Evolutionary conservation across 106 monocot genomes (phyloP), one percentile per base, ranked within the genome.

Genomic region (Alisma plantagoaquatica): DNA sequence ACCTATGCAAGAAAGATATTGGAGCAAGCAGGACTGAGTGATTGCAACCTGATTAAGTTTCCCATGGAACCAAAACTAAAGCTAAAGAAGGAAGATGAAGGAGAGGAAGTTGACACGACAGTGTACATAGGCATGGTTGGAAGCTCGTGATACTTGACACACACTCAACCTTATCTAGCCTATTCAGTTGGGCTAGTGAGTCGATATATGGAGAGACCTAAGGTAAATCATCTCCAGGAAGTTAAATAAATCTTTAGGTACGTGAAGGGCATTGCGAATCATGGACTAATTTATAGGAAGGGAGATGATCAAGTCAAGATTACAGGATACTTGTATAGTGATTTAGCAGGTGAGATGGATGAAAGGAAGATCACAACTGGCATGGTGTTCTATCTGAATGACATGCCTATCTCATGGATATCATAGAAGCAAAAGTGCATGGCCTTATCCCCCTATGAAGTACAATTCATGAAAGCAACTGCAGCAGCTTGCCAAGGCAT

Each of bases 31-130:
- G 57, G 57, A 10, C 38, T 57, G 42, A 0, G 14, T 0, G 26
- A 57, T 17, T 57, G 57, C 35, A 57, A 57, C 17, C 12, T 42
- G 29, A 57, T 15, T 5, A 17, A 57, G 23, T 10, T 43, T 25
- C 57, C 57, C 10, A 57, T 57, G 57, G 57, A 57, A 2, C 16
- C 16, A 1, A 29, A 14, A 18, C 12, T 28, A 0, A 53, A 53
- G 29, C 0, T 53, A 0, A 28, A 16, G 18, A 53, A 53, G 10
- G 29, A 14, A 27, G 31, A 31, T 12, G 3, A 27, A 0, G 25
- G 16, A 16, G 16, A 16, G 31, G 15, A 16, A 1, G 28, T 53
- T 3, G 14, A 53, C 31, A 8, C 18, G 31, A 41, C 41, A 10
- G n/a, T 10, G 22, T 63, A 63, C 17, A 15, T n/a, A n/a, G n/a